Base-by-base conservation (phyloP, 1,284 basidiomycete genomes). In the Uromyces viciae-fabae region DNA sequence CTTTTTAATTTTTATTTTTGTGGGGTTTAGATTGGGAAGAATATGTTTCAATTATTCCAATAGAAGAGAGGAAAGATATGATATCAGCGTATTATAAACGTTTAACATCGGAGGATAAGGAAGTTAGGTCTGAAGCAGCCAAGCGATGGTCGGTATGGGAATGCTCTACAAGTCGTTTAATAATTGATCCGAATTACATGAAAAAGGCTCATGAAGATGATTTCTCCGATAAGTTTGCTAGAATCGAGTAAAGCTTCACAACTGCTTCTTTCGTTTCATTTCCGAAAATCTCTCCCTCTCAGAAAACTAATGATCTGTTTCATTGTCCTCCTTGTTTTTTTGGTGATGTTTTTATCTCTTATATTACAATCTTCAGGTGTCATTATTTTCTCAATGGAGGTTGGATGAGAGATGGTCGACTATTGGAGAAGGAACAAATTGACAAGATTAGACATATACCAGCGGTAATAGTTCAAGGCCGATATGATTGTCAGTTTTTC, bases 361-460 rank as follows among this genome's bases (percentile, higher is more conserved):
- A 0, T 81, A n/a, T 17, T n/a, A 75, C 25, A 25, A n/a, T 54
- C 19, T 42, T 60, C n/a, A 81, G 78, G 36, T 81, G 78, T 46
- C 76, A 81, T 56, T 78, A 78, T 49, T 76, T 81, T 69, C 25
- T 81, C 5, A 60, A 78, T 46, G 42, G 90, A 89, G 95, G 94
- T 2, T 98, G 94, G 87, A 92, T 97, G 91, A 88, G 91, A 46
- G 93, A 96, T 46, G 94, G 95, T 0, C 93, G 95, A 85, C 88
- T 98, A 22, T 88, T 98, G 74, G 91, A 93, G 83, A 89, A 89
- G 83, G 91, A 93, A 85, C 90, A 92, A 84, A 92, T 97, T 71
- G 93, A 93, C 84, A 96, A 95, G 88, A 97, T 98, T 83, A 92
- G 93, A 28, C 91, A 94, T 86, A 93, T 95, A 83, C 94, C 95